A percentile compares a stretch with the other conserved stretches of the same genome.
Conservation (phyloP, 1,284 basidiomycete species). For the Amylostereum chailletii region DNA sequence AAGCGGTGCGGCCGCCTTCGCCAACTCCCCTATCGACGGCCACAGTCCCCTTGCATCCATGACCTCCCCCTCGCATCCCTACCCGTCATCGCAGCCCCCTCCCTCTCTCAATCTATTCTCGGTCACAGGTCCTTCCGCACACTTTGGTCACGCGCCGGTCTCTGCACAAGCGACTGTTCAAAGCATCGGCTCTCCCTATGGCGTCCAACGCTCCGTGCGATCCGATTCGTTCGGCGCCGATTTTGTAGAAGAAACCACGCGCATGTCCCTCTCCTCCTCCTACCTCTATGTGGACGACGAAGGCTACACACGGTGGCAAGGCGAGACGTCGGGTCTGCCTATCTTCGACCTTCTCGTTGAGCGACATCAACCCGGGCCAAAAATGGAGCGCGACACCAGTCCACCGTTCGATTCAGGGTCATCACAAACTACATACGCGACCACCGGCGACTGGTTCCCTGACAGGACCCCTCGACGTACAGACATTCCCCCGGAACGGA, state of each 20-base stretch:
- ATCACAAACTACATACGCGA: slow-evolving; percentile 23
- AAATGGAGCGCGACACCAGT: slow-evolving; percentile 25
- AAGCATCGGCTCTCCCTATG: slow-evolving; percentile 8
- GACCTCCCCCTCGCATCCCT: slow-evolving; percentile 34
- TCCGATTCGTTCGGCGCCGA: slow-evolving; percentile 25
- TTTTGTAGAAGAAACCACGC: slow-evolving; percentile 46
- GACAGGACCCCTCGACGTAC: slow-evolving; percentile 65
- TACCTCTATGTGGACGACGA: slow-evolving; percentile 80
- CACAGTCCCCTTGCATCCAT: slow-evolving; percentile 46
- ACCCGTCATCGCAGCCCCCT: slow-evolving; percentile 64
- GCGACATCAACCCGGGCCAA: slow-evolving; percentile 25
- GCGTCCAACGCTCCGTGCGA: slow-evolving; percentile 1
- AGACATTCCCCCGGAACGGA: slow-evolving; percentile 70
- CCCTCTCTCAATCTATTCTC: slow-evolving; percentile 68
- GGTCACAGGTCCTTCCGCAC: slow-evolving; percentile 68
- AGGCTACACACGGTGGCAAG: slow-evolving; percentile 79
- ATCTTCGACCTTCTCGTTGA: slow-evolving; percentile 77
- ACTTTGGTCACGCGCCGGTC: slow-evolving; percentile 42
- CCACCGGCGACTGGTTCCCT: slow-evolving; percentile 57
- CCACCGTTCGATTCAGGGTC: slow-evolving; percentile 15
- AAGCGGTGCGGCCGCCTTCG: slow-evolving; percentile 26
- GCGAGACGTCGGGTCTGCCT: slow-evolving; percentile 83
- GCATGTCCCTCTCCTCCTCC: slow-evolving; percentile 58
- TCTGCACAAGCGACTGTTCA: not conserved
- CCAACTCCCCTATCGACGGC: slow-evolving; percentile 19